Conservation (phyloP, 345 rosid species). For the Cochlearia excelsa region DNA sequence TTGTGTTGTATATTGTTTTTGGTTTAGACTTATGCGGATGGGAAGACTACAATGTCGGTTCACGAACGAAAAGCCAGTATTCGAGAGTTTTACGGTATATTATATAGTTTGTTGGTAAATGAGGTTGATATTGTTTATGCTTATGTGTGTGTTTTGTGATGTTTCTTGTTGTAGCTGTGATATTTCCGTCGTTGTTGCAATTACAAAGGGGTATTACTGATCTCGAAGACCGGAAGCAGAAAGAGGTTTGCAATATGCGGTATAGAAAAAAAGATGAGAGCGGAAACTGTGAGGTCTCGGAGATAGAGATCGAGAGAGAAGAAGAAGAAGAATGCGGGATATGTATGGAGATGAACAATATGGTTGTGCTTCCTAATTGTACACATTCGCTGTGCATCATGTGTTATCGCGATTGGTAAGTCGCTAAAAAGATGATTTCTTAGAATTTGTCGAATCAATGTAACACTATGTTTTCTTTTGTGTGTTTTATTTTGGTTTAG, state of each 20-base stretch:
- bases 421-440: too few relatives aligned
- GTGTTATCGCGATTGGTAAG: conserved; percentile 66
- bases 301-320: conserved; percentile 46
- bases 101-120: not conserved
- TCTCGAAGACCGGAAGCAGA: conserved; percentile 74
- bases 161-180: conserved; percentile 45
- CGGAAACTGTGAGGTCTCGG: conserved; percentile 48
- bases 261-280: conserved; percentile 57
- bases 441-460: too few relatives aligned
- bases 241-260: conserved; percentile 49
- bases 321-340: conserved; percentile 76
- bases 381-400: conserved; percentile 67
- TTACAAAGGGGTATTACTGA: conserved; percentile 70
- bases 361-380: conserved; percentile 73
- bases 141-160: not conserved
- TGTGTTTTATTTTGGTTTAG: conserved; percentile 37
- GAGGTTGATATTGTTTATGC: not conserved
- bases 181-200: conserved; percentile 79
- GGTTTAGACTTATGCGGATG: conserved; percentile 74
- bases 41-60: conserved; percentile 86
- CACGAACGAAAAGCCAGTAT: conserved; percentile 82
- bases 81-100: conserved; percentile 72
- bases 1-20: not conserved
- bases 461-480: too few relatives aligned
- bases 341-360: conserved; percentile 66